Conservation (phyloP, 1,284 basidiomycete species). For the Malassezia equina region DNA sequence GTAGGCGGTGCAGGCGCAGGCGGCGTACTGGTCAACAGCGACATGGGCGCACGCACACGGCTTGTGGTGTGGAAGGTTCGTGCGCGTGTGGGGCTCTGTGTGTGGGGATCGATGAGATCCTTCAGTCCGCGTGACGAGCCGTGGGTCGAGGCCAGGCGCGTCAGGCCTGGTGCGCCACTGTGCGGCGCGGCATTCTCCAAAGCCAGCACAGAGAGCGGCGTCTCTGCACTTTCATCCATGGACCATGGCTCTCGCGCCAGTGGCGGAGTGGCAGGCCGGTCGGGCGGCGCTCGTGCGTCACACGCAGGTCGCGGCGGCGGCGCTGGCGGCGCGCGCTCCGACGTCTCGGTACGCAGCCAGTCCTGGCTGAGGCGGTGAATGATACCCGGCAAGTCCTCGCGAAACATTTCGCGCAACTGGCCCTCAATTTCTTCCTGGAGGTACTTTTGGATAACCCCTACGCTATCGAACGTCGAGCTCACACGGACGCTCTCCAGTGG, state of each 20-base stretch:
- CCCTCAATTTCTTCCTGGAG: constrained; percentile 72
- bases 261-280: neutral
- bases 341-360: constrained; percentile 57
- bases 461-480: constrained; percentile 92
- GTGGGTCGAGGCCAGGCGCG: constrained; percentile 2
- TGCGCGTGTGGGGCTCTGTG: neutral
- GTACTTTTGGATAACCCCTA: constrained; percentile 78
- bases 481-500: constrained; percentile 96
- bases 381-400: constrained; percentile 90
- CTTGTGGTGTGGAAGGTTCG: constrained; percentile 14
- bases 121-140: constrained; percentile 9
- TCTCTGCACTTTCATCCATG: neutral
- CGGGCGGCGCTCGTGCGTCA: neutral
- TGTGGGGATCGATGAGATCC: constrained; percentile 9
- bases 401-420: constrained; percentile 92
- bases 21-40: constrained; percentile 1
- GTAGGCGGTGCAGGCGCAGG: neutral
- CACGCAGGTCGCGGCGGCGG: neutral
- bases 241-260: neutral
- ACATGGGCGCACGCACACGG: constrained; percentile 8
- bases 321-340: neutral
- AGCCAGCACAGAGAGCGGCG: constrained; percentile 4
- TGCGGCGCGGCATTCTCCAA: constrained; percentile 1
- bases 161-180: constrained; percentile 1
- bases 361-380: constrained; percentile 90